Evolutionary conservation across 2,329 filamentous ascomycete species (phyloP).

Genomic region (Aureobasidium lini): DNA sequence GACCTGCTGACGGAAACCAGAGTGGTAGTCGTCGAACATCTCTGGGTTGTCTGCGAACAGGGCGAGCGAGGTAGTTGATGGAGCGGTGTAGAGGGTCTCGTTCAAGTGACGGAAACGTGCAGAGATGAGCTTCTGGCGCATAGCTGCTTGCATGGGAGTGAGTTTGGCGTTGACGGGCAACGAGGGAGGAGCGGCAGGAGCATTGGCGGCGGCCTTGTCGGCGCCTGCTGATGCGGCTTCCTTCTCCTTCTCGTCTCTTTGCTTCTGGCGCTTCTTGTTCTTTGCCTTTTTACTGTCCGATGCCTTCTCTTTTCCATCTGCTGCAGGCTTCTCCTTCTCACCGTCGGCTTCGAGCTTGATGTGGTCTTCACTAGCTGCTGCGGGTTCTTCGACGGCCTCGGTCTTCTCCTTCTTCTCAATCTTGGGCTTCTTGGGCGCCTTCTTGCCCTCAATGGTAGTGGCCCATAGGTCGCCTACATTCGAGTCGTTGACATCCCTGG

Average conservation of each 20-base stretch:
- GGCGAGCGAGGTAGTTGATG: conserved; percentile 72
- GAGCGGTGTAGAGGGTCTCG: conserved; percentile 89
- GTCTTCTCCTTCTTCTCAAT: conserved; percentile 31
- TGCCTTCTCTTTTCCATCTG: conserved; percentile 27
- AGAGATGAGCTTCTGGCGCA: conserved; percentile 90
- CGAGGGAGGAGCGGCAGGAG: conserved; percentile 24
- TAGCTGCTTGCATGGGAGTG: conserved; percentile 85
- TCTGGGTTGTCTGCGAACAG: conserved; percentile 81
- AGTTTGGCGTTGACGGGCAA: conserved; percentile 50
- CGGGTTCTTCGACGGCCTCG: conserved; percentile 18
- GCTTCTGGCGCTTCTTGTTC: conserved; percentile 18
- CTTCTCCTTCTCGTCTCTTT: conserved; percentile 14
- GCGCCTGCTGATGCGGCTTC: conserved; percentile 33
- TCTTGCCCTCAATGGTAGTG: conserved; percentile 50
- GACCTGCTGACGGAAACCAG: conserved; percentile 91
- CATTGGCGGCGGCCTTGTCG: conserved; percentile 20
- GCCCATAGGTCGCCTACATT: conserved; percentile 75
- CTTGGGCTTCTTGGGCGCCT: conserved; percentile 23
- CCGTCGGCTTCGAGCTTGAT: not conserved
- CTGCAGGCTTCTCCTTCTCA: conserved; percentile 27
- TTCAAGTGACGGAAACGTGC: conserved; percentile 97
- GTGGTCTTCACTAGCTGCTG: conserved; percentile 20
- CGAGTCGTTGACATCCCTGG: conserved; percentile 48
- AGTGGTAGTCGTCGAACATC: conserved; percentile 94
- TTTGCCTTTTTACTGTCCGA: conserved; percentile 22